Evolutionary conservation across 441 rosid species (phyloP).

Genomic region (Populus hybrid): DNA sequence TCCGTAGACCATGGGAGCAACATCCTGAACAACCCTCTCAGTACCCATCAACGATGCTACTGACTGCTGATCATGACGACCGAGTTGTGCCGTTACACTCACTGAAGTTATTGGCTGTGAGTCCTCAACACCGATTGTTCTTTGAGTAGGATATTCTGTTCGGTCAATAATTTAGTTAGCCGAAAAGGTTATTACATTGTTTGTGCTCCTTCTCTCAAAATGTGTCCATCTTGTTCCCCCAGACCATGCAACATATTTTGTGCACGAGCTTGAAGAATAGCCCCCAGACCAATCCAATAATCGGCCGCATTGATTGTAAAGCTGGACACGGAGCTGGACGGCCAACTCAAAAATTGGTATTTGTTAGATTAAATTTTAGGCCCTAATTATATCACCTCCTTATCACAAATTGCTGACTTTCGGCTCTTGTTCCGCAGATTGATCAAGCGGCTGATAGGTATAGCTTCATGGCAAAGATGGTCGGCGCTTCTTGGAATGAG

Average conservation of each 20-base stretch:
- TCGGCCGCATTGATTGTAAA: conserved; percentile 85
- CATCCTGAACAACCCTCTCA: conserved; percentile 38
- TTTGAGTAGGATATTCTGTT: not conserved
- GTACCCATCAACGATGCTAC: conserved; percentile 88
- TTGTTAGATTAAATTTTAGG: not conserved
- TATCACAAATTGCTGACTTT: not conserved
- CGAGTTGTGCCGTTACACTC: conserved; percentile 97
- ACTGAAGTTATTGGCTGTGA: conserved; percentile 78
- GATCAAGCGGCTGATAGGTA: conserved; percentile 55
- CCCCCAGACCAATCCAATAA: conserved; percentile 83
- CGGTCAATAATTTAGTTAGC: not conserved
- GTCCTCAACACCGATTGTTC: conserved; percentile 18
- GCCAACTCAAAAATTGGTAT: conserved; percentile 81
- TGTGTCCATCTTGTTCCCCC: not conserved
- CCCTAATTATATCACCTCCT: not conserved
- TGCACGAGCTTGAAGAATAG: conserved; percentile 74
- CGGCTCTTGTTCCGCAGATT: conserved; percentile 41
- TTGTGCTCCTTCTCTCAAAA: not conserved
- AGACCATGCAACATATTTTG: conserved; percentile 28
- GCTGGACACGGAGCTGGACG: conserved; percentile 97
- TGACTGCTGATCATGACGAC: conserved; percentile 98
- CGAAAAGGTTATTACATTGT: not conserved
- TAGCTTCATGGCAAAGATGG: conserved; percentile 56
- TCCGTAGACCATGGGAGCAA: conserved; percentile 85
- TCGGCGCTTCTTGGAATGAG: conserved; percentile 68